These are phyloP conservation scores for Beta lomatogona DNA, from an alignment of 179 eudicot species.

Conservation along the genomic window DNA sequence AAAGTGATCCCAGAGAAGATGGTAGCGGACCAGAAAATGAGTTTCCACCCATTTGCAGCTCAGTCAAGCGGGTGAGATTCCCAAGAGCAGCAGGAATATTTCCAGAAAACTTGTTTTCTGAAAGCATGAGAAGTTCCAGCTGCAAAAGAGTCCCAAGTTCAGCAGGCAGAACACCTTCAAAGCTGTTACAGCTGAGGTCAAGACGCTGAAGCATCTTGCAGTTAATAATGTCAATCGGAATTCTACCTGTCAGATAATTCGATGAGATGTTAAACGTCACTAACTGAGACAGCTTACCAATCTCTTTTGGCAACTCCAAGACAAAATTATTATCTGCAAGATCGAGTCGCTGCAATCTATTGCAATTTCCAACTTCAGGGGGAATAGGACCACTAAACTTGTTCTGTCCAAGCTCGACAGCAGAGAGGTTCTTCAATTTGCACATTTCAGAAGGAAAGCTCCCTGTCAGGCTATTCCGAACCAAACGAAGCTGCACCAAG, in stretches of 20 bases:
- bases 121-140: slow-evolving; percentile 77
- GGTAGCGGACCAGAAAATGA: slow-evolving; percentile 70
- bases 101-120: slow-evolving; percentile 75
- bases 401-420: slow-evolving; percentile 78
- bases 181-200: slow-evolving; percentile 74
- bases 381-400: slow-evolving; percentile 74
- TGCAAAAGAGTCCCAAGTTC: slow-evolving; percentile 70
- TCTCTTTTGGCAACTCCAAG: slow-evolving; percentile 68
- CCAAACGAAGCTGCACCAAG: slow-evolving; percentile 70
- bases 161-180: slow-evolving; percentile 48
- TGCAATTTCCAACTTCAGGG: slow-evolving; percentile 62
- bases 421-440: slow-evolving; percentile 63
- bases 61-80: slow-evolving; percentile 68
- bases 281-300: slow-evolving; percentile 58
- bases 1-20: slow-evolving; percentile 60
- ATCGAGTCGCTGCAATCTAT: slow-evolving; percentile 74
- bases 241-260: slow-evolving; percentile 57
- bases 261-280: slow-evolving; percentile 78
- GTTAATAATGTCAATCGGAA: slow-evolving; percentile 60
- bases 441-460: slow-evolving; percentile 68
- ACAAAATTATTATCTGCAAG: slow-evolving; percentile 71
- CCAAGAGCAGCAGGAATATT: slow-evolving; percentile 66
- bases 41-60: slow-evolving; percentile 88
- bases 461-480: slow-evolving; percentile 57
- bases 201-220: slow-evolving; percentile 88